phyloP scores from a whole-genome alignment of 768 basidiomycete species.

The Hygrophorus russula region DNA sequence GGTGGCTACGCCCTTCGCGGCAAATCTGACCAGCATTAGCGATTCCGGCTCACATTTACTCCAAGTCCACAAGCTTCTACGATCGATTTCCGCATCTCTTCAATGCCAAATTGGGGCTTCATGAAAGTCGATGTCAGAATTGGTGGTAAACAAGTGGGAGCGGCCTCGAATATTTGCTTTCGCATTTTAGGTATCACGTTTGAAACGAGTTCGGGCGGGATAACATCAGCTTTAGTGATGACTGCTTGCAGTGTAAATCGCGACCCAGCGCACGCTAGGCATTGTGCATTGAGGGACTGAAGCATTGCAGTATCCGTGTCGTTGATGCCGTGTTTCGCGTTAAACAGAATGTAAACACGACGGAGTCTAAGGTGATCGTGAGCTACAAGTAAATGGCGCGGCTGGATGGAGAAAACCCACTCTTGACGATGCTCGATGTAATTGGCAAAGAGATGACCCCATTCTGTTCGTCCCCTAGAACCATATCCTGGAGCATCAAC shows the following conservation, averaged over 20 bases:
- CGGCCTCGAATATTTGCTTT: conserved; percentile 38
- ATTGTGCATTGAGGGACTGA: conserved; percentile 27
- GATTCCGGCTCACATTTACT: no score
- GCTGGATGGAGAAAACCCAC: conserved; percentile 26
- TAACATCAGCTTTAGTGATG: conserved; percentile 59
- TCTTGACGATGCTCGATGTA: conserved; percentile 51
- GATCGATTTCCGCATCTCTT: conserved; percentile 46
- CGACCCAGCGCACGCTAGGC: conserved; percentile 25
- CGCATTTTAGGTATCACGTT: conserved; percentile 30
- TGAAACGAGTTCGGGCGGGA: conserved; percentile 24
- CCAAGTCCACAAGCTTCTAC: conserved; percentile 41
- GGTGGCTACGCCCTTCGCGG: no score
- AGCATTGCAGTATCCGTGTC: conserved; percentile 54
- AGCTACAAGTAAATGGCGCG: conserved; percentile 2
- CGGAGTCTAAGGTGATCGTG: conserved; percentile 34
- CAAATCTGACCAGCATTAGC: no score
- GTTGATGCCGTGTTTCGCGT: conserved; percentile 53
- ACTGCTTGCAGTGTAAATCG: conserved; percentile 59
- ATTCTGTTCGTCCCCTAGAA: conserved; percentile 57
- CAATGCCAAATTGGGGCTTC: conserved; percentile 43
- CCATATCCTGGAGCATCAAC: conserved; percentile 84
- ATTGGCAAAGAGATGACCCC: conserved; percentile 59
- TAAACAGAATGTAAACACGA: conserved; percentile 62
- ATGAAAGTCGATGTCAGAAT: conserved; percentile 46
- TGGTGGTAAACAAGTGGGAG: conserved; percentile 55